phyloP scores from a whole-genome alignment of 352 stramenopile species.

The Aphanomyces stellatus region DNA sequence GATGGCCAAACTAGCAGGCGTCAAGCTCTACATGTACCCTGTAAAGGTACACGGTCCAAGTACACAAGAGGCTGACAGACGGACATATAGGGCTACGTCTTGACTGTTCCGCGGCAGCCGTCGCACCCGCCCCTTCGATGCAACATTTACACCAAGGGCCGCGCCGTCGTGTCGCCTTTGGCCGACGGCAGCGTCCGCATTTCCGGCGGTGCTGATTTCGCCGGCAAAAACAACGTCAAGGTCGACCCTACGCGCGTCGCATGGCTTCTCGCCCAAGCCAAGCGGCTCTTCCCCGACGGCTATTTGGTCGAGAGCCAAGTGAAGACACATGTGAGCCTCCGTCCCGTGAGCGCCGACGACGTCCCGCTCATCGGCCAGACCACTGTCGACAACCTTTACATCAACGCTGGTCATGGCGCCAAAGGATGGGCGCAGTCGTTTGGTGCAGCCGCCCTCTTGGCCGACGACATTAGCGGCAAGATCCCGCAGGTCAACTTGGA shows the following conservation, averaged over 20 bases:
- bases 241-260: constrained; percentile 57
- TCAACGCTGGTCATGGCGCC: constrained; percentile 77
- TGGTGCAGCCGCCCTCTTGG: constrained; percentile 59
- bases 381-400: constrained; percentile 70
- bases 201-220: constrained; percentile 73
- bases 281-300: constrained; percentile 70
- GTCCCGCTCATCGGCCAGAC: constrained; percentile 75
- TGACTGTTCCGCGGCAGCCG: constrained; percentile 64
- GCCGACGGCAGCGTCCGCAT: constrained; percentile 56
- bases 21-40: constrained; percentile 76
- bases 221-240: constrained; percentile 42
- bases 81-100: constrained; percentile 51
- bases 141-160: constrained; percentile 66
- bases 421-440: constrained; percentile 82
- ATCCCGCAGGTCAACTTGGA: constrained; percentile 67
- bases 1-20: constrained; percentile 53
- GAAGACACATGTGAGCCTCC: constrained; percentile 76
- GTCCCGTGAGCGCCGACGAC: constrained; percentile 73
- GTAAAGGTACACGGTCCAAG: constrained; percentile 32
- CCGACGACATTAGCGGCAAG: constrained; percentile 69
- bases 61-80: too few relatives aligned
- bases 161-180: constrained; percentile 63
- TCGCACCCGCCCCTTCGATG: constrained; percentile 53
- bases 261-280: constrained; percentile 62
- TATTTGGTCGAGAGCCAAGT: constrained; percentile 73